Evolutionary conservation across 73 alveolate species (phyloP).

Genomic region (Uronychia setigera): DNA sequence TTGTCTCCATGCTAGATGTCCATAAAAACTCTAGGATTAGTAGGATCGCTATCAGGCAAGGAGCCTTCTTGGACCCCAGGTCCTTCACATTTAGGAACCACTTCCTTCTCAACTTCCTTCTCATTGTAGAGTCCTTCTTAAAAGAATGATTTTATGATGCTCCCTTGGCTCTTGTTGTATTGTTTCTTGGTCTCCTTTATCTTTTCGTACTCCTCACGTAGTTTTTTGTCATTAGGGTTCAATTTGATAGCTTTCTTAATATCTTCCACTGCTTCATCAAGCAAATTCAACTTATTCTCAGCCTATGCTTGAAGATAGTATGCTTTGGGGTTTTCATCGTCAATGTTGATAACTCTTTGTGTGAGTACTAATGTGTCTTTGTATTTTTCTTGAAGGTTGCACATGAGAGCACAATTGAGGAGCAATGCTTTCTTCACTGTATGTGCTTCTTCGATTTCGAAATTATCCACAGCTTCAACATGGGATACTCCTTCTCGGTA

Average conservation of each 20-base stretch:
- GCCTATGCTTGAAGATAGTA: constrained; percentile 78
- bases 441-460: constrained; percentile 54
- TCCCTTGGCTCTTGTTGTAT: constrained; percentile 59
- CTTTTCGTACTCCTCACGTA: constrained; percentile 67
- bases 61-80: constrained; percentile 22
- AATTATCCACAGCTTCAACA: constrained; percentile 63
- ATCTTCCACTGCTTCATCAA: constrained; percentile 77
- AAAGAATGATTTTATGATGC: constrained; percentile 75
- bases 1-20: constrained; percentile 88
- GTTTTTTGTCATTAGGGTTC: constrained; percentile 72
- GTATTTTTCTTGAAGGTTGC: constrained; percentile 68
- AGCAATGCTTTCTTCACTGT: constrained; percentile 51
- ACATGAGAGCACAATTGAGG: constrained; percentile 60
- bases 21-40: constrained; percentile 77
- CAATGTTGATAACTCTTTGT: constrained; percentile 68
- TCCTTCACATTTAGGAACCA: constrained; percentile 24
- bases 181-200: constrained; percentile 62
- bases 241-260: constrained; percentile 69
- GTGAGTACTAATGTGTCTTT: constrained; percentile 59
- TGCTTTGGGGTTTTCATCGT: constrained; percentile 76
- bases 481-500: constrained; percentile 77
- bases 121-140: constrained; percentile 85
- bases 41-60: constrained; percentile 67
- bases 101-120: constrained; percentile 47
- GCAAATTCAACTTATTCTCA: constrained; percentile 37